These are phyloP conservation scores for Erysimum cheiri DNA, from an alignment of 441 rosid species.

Conservation along the genomic window DNA sequence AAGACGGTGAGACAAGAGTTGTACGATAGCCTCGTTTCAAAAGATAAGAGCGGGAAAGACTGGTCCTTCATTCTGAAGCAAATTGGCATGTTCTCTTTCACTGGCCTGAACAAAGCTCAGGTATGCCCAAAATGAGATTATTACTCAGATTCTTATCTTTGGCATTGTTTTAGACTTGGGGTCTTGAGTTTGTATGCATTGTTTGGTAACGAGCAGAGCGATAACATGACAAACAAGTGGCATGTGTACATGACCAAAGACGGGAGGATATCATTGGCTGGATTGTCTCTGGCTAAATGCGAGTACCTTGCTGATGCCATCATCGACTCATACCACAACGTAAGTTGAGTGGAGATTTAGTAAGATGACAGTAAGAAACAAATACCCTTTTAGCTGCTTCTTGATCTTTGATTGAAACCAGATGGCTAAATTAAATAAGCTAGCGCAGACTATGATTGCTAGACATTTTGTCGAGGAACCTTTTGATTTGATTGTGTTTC, in stretches of 20 bases:
- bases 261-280: constrained; percentile 91
- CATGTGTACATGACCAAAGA: constrained; percentile 96
- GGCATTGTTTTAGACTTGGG: constrained; percentile 4
- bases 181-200: neutral
- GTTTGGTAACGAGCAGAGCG: constrained; percentile 57
- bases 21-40: constrained; percentile 69
- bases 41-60: constrained; percentile 89
- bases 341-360: constrained; percentile 50
- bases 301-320: constrained; percentile 91
- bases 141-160: neutral
- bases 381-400: constrained; percentile 5
- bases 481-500: constrained; percentile 27
- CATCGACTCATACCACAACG: constrained; percentile 79
- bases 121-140: constrained; percentile 43
- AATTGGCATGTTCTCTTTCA: constrained; percentile 98
- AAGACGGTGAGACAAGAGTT: constrained; percentile 83
- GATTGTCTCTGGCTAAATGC: constrained; percentile 86
- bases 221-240: constrained; percentile 94
- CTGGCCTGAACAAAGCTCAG: constrained; percentile 91
- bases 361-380: constrained; percentile 17
- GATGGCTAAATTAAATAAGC: constrained; percentile 34
- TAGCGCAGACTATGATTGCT: constrained; percentile 5
- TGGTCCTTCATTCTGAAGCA: constrained; percentile 93
- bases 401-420: constrained; percentile 16
- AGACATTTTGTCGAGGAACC: constrained; percentile 29